Evolutionary conservation across 768 basidiomycete genomes (phyloP).

Genomic region (Gloeostereum incarnatum): DNA sequence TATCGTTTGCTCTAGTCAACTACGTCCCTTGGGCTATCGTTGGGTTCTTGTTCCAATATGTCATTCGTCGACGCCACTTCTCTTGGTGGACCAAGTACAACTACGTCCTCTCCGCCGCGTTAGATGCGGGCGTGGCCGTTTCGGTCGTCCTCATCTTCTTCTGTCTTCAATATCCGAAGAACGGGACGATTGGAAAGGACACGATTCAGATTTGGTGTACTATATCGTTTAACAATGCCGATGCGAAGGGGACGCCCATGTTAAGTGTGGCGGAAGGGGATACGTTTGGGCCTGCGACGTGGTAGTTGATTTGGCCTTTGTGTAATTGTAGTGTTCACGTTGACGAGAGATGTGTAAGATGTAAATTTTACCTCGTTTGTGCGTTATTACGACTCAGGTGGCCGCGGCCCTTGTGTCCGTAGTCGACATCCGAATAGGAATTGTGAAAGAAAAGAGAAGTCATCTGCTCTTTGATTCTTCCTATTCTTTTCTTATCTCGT

Average conservation of each 20-base stretch:
- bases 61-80: constrained; percentile 49
- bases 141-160: constrained; percentile 40
- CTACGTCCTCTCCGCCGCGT: constrained; percentile 43
- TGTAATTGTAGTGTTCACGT: constrained; percentile 26
- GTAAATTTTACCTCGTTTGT: no score
- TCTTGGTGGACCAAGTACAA: constrained; percentile 68
- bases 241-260: constrained; percentile 26
- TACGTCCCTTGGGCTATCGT: constrained; percentile 60
- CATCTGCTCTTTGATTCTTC: no score
- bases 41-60: constrained; percentile 58
- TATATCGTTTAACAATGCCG: constrained; percentile 26
- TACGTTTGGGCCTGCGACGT: constrained; percentile 37
- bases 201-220: constrained; percentile 56
- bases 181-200: constrained; percentile 47
- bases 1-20: no score
- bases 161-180: constrained; percentile 46
- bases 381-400: no score
- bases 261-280: constrained; percentile 18
- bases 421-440: no score
- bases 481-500: no score
- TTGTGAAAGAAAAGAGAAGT: no score
- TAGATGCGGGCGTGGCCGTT: constrained; percentile 46
- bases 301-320: no score
- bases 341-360: constrained; percentile 27
- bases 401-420: no score